phyloP scores from a whole-genome alignment of 345 rosid genomes.

The Pugionium dolabratum region DNA sequence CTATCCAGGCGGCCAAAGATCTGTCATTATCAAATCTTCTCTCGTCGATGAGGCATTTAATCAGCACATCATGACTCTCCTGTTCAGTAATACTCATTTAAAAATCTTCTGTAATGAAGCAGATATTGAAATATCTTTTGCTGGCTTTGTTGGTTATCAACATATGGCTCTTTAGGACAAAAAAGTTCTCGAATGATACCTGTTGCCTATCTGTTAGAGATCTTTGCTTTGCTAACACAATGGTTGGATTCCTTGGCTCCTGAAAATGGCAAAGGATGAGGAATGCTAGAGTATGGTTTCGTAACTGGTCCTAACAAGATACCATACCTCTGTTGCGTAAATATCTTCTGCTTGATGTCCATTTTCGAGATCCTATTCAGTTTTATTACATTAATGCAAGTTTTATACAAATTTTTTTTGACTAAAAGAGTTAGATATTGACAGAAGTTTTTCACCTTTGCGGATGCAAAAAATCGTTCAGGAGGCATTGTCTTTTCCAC shows the following conservation, averaged over 20 bases:
- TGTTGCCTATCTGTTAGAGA: conserved; percentile 60
- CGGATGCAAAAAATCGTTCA: conserved; percentile 34
- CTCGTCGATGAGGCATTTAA: conserved; percentile 52
- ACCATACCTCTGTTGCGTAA: conserved; percentile 43
- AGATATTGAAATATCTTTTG: conserved; percentile 7
- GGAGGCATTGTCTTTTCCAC: conserved; percentile 41
- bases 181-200: conserved; percentile 40
- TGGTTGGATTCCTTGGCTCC: conserved; percentile 44
- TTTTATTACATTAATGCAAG: conserved; percentile 26
- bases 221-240: conserved; percentile 50
- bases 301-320: conserved; percentile 14
- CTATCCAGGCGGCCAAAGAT: conserved; percentile 58
- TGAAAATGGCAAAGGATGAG: conserved; percentile 33
- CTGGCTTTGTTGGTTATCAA: conserved; percentile 20
- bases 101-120: conserved; percentile 6
- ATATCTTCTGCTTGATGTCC: conserved; percentile 46
- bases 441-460: conserved; percentile 41
- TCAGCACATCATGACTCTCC: conserved; percentile 61
- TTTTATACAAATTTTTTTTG: background rate
- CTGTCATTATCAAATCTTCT: conserved; percentile 51
- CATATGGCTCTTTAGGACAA: background rate
- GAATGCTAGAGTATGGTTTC: conserved; percentile 24
- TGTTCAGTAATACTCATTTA: conserved; percentile 33
- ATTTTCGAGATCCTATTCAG: conserved; percentile 48
- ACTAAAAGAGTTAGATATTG: background rate